Evolutionary conservation across 257 asterid genomes (phyloP).

Genomic region (Solanum lycopersicoides): DNA sequence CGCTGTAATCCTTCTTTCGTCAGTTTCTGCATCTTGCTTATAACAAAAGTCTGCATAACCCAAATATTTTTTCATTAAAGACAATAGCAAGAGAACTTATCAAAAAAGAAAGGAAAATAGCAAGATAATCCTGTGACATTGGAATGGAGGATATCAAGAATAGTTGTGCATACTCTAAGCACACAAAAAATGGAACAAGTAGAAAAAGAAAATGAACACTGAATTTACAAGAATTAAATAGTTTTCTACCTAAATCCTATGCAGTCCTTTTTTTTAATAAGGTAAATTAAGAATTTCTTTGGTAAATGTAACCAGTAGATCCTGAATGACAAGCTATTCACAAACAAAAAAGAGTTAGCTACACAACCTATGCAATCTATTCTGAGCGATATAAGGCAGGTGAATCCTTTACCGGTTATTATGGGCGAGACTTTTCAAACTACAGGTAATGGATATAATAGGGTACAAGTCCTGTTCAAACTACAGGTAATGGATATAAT

Average conservation of each 20-base stretch:
- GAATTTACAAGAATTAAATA: not conserved
- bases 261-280: not conserved
- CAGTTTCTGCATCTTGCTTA: slow-evolving; percentile 87
- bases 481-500: not conserved
- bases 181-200: not conserved
- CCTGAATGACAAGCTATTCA: not conserved
- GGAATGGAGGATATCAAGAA: not conserved
- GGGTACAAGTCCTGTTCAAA: not conserved
- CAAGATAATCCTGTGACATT: not conserved
- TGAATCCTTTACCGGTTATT: not conserved
- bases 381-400: not conserved
- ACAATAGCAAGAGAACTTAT: not conserved
- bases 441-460: not conserved
- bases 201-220: not conserved
- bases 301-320: not conserved
- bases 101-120: not conserved
- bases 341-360: not conserved
- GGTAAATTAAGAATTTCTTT: not conserved
- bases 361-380: not conserved
- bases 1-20: slow-evolving; percentile 86
- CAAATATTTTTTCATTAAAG: slow-evolving; percentile 9
- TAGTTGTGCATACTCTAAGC: not conserved
- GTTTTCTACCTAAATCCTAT: not conserved
- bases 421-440: not conserved
- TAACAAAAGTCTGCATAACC: slow-evolving; percentile 59